A percentile compares a stretch with the other conserved stretches of the same genome.
Evolutionary conservation across 106 monocot genomes (phyloP).

Genomic region (Dioscorea dumetorum): DNA sequence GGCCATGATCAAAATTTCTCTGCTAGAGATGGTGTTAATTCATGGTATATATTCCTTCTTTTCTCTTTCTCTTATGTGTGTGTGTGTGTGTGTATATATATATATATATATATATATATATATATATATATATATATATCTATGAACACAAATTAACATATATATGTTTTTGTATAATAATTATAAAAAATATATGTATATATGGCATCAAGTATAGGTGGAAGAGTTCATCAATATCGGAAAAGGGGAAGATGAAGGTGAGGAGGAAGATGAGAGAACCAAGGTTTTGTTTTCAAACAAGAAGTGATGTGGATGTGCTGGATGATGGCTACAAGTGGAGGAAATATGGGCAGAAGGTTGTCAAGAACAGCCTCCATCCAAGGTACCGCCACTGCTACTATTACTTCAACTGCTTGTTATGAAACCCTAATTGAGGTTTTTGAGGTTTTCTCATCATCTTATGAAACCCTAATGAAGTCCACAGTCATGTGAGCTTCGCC

Average conservation of each 20-base stretch:
- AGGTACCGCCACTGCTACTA: constrained; percentile 25
- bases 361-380: constrained; percentile 80
- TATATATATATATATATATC: not conserved
- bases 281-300: constrained; percentile 82
- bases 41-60: constrained; percentile 23
- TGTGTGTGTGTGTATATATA: too few species aligned
- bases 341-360: constrained; percentile 82
- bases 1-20: constrained; percentile 15
- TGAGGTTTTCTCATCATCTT: too few species aligned
- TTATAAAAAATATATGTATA: not conserved
- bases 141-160: not conserved
- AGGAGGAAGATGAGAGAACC: constrained; percentile 78
- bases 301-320: constrained; percentile 71
- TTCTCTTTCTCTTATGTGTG: not conserved
- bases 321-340: constrained; percentile 88
- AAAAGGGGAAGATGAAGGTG: constrained; percentile 56
- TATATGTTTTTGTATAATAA: not conserved
- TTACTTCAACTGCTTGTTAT: too few species aligned
- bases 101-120: not conserved
- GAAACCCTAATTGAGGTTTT: too few species aligned
- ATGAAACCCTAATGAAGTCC: too few species aligned
- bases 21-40: constrained; percentile 18
- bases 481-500: not conserved
- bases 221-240: constrained; percentile 29
- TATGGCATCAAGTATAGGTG: constrained; percentile 33